Evolutionary conservation across 768 basidiomycete genomes (phyloP).

Genomic region (Rhizopogon salebrosus): DNA sequence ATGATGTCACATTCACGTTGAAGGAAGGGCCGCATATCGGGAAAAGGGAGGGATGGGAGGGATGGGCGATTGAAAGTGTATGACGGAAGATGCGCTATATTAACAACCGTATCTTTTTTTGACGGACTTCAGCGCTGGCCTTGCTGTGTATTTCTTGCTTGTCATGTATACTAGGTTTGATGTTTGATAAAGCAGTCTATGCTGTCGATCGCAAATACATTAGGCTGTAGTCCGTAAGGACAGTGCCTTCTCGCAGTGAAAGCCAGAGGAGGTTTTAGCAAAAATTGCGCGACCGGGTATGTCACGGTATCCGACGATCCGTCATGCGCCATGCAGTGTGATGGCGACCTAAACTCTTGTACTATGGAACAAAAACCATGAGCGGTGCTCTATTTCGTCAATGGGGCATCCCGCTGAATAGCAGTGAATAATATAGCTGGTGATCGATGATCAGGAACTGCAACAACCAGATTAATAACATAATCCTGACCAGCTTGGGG

Average conservation of each 20-base stretch:
- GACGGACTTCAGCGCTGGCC: too few species aligned
- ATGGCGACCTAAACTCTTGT: not conserved
- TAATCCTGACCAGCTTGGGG: not conserved
- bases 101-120: not conserved
- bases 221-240: too few species aligned
- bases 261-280: too few species aligned
- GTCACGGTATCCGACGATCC: too few species aligned
- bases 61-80: slow-evolving; percentile 24
- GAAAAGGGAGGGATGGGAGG: slow-evolving; percentile 38
- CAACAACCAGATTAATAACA: not conserved
- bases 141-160: not conserved
- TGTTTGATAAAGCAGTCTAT: too few species aligned
- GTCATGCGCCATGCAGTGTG: too few species aligned
- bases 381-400: not conserved
- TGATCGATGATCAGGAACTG: not conserved
- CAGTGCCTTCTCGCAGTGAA: too few species aligned
- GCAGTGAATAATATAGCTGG: too few species aligned
- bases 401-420: not conserved
- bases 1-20: slow-evolving; percentile 17
- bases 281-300: too few species aligned
- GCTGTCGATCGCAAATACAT: too few species aligned
- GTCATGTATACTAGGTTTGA: not conserved
- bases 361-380: not conserved
- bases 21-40: slow-evolving; percentile 27
- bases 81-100: not conserved